A percentile compares a stretch with the other conserved stretches of the same genome.
These are phyloP conservation scores for Claviceps monticola DNA, from an alignment of 2,329 filamentous ascomycete genomes.

Conservation along the genomic window DNA sequence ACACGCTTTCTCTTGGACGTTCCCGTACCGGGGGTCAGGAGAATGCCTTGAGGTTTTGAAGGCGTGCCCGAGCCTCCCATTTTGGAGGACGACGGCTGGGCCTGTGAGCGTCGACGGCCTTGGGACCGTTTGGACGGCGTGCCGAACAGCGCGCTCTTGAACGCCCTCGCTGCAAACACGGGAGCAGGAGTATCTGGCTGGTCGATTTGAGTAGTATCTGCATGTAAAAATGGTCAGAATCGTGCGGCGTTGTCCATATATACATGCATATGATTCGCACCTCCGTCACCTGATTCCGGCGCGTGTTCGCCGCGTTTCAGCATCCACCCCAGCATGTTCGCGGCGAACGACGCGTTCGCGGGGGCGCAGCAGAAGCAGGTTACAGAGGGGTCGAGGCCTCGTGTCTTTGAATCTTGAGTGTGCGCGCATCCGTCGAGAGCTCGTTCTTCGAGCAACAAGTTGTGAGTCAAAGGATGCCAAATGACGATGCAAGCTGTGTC, in stretches of 20 bases:
- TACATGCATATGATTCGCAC: slow-evolving; percentile 2
- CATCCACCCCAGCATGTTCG: slow-evolving; percentile 46
- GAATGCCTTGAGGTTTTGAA: slow-evolving; percentile 40
- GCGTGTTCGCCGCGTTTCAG: slow-evolving; percentile 31
- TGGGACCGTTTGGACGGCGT: slow-evolving; percentile 32
- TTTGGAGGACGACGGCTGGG: slow-evolving; percentile 5
- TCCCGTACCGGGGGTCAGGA: slow-evolving; percentile 50
- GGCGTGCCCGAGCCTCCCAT: slow-evolving; percentile 29
- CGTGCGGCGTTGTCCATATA: background rate
- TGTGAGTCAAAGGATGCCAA: no score
- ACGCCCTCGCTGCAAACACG: slow-evolving; percentile 50
- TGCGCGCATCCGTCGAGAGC: background rate
- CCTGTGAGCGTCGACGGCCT: slow-evolving; percentile 14
- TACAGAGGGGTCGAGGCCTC: no score
- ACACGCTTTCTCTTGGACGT: slow-evolving; percentile 49
- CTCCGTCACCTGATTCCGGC: slow-evolving; percentile 17
- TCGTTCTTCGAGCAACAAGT: no score
- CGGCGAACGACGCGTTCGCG: background rate
- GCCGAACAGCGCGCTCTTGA: slow-evolving; percentile 51
- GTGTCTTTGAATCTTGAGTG: no score
- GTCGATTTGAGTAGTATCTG: slow-evolving; percentile 36
- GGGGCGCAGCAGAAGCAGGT: background rate
- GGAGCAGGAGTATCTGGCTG: slow-evolving; percentile 51
- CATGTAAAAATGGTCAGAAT: background rate
- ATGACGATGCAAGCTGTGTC: no score